A percentile compares a stretch with the other conserved stretches of the same genome.
phyloP scores from a whole-genome alignment of 1,284 basidiomycete genomes.

The Trametes hirsuta region DNA sequence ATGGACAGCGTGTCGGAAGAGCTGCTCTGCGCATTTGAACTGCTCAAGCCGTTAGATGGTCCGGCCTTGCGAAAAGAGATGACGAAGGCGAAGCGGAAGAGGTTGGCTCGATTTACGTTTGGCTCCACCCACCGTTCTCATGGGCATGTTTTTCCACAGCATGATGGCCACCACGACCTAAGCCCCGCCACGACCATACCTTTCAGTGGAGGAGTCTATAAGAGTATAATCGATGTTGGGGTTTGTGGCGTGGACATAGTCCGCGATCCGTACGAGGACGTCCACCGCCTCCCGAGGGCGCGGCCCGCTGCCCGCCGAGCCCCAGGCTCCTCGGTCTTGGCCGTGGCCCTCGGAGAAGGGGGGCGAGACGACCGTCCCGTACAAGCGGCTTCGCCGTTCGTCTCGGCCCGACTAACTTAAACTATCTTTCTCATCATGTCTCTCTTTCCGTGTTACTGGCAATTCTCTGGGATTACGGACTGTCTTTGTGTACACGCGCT shows the following conservation, averaged over 20 bases:
- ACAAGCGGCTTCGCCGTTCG: constrained; percentile 6
- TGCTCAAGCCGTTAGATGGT: constrained; percentile 95
- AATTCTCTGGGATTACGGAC: constrained; percentile 32
- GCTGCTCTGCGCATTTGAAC: constrained; percentile 95
- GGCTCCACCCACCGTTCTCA: neutral
- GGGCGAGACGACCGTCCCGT: constrained; percentile 11
- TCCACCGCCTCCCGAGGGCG: constrained; percentile 11
- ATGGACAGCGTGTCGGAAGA: constrained; percentile 89
- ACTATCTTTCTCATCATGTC: constrained; percentile 26
- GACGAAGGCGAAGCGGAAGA: constrained; percentile 98
- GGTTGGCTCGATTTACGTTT: constrained; percentile 47
- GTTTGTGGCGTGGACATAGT: constrained; percentile 15
- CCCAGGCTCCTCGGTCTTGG: neutral
- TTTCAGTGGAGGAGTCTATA: constrained; percentile 29
- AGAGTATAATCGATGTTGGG: constrained; percentile 34
- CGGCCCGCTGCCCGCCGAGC: constrained; percentile 6
- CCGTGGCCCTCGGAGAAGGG: constrained; percentile 7
- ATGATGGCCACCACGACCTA: constrained; percentile 38
- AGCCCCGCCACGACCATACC: constrained; percentile 19
- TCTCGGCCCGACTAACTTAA: constrained; percentile 29
- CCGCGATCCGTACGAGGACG: constrained; percentile 4
- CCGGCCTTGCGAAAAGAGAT: constrained; percentile 97
- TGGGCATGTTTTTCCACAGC: constrained; percentile 15
- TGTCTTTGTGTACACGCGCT: constrained; percentile 32
- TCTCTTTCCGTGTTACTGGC: constrained; percentile 27